Evolutionary conservation across 78 protist species (phyloP).

Genomic region (Dictyostelium intermedium): DNA sequence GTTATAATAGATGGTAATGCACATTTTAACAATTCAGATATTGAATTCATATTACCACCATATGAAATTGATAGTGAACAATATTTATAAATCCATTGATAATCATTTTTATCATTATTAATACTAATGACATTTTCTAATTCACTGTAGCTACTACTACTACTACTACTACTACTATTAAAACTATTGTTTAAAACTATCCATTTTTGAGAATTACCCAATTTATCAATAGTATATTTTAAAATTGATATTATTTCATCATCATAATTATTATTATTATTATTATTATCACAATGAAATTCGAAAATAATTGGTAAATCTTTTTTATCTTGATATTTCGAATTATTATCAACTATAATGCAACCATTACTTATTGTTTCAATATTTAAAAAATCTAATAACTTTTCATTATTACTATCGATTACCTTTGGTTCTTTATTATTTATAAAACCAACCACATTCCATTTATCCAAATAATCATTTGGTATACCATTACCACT

Average conservation of each 20-base stretch:
- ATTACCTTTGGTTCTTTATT: neutral
- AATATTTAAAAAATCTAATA: neutral
- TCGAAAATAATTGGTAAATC: neutral
- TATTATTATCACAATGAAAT: neutral
- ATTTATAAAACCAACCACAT: neutral
- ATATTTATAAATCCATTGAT: neutral
- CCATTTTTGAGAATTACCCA: neutral
- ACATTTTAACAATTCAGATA: neutral
- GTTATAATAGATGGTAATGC: neutral
- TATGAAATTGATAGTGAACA: neutral
- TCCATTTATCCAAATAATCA: constrained; percentile 1
- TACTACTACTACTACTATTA: neutral
- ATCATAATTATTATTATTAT: neutral
- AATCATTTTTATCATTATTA: neutral
- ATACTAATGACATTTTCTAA: neutral
- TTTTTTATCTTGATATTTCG: neutral
- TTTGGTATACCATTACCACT: neutral
- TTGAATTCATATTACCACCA: neutral
- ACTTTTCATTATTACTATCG: neutral
- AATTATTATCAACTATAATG: neutral
- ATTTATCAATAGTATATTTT: neutral
- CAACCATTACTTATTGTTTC: neutral
- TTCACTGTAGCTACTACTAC: neutral
- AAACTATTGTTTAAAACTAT: neutral
- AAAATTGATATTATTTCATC: neutral